Conservation (phyloP, 2,329 filamentous ascomycete genomes). For the Colletotrichum godetiae region DNA sequence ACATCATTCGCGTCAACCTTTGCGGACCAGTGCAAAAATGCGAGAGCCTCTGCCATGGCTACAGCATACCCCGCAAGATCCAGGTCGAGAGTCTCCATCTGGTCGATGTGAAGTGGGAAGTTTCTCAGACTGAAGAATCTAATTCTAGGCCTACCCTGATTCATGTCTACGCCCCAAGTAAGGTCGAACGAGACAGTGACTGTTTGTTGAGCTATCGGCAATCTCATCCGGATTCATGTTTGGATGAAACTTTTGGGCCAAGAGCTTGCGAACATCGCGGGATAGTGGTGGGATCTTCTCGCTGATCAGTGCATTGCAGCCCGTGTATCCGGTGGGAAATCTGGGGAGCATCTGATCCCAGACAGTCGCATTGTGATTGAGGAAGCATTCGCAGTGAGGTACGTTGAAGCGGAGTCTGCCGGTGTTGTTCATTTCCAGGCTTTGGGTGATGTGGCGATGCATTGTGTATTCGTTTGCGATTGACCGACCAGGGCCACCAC, state of each 20-base stretch:
- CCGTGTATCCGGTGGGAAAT: constrained; percentile 36
- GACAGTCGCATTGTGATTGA: not conserved
- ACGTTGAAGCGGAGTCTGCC: not conserved
- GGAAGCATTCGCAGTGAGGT: not conserved
- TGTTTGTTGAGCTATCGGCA: constrained; percentile 44
- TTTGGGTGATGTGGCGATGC: constrained; percentile 14
- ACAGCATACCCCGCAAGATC: constrained; percentile 48
- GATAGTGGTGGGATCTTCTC: constrained; percentile 43
- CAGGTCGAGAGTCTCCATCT: constrained; percentile 57
- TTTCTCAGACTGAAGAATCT: constrained; percentile 57
- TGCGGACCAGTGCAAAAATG: constrained; percentile 61
- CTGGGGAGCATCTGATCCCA: constrained; percentile 38
- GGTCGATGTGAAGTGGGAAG: constrained; percentile 59
- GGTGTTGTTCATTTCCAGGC: not conserved
- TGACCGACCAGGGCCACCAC: constrained; percentile 31
- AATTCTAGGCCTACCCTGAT: not conserved
- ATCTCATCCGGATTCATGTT: not conserved
- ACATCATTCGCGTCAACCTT: constrained; percentile 63
- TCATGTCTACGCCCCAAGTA: constrained; percentile 61
- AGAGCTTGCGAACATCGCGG: constrained; percentile 20
- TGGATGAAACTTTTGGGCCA: constrained; percentile 38
- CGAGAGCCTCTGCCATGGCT: constrained; percentile 61
- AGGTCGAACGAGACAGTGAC: constrained; percentile 60
- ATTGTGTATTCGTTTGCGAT: constrained; percentile 35
- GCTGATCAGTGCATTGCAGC: constrained; percentile 43